These are phyloP conservation scores for Corylus americana DNA, from an alignment of 306 rosid genomes.

Conservation along the genomic window DNA sequence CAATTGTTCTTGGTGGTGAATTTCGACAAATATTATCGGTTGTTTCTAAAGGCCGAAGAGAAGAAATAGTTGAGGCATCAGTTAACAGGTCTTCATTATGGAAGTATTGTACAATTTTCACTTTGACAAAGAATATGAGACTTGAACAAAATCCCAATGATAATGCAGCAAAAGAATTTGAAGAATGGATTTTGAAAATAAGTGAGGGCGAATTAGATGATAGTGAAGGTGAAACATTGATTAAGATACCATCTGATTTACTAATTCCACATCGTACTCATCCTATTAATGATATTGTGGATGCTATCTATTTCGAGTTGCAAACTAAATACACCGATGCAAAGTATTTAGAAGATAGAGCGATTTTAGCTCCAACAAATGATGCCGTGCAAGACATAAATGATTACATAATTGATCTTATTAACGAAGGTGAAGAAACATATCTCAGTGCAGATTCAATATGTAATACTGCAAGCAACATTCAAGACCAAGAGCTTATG, in stretches of 20 bases:
- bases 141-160: not conserved
- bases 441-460: not conserved
- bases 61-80: not conserved
- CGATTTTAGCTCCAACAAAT: not conserved
- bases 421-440: not conserved
- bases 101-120: not conserved
- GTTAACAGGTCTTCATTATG: not conserved
- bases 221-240: not conserved
- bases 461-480: not conserved
- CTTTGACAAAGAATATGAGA: not conserved
- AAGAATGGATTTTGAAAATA: not conserved
- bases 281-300: not conserved
- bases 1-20: not conserved
- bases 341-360: not conserved
- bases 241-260: not conserved
- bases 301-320: not conserved
- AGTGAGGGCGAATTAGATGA: not conserved
- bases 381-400: not conserved
- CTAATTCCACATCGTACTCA: not conserved
- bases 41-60: not conserved
- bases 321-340: not conserved
- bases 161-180: not conserved
- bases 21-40: not conserved
- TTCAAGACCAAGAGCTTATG: not conserved
- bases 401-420: not conserved